Evolutionary conservation across 371 early-diverging fungal genomes (phyloP).

Genomic region (Funneliformis caledonium): DNA sequence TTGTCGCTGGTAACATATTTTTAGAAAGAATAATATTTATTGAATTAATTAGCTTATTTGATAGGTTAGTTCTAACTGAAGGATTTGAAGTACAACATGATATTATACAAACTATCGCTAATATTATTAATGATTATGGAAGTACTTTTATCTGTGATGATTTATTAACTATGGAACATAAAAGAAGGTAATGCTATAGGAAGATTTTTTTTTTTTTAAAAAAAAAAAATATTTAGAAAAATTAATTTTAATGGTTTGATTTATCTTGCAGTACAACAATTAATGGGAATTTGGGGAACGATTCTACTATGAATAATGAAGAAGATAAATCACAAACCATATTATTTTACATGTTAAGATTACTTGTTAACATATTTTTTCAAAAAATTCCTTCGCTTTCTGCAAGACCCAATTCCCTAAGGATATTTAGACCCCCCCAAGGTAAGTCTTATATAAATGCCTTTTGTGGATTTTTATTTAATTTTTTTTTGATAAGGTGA

Average conservation of each 20-base stretch:
- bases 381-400: conserved; percentile 53
- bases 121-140: conserved; percentile 53
- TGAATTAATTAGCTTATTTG: conserved; percentile 36
- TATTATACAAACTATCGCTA: conserved; percentile 55
- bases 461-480: background rate
- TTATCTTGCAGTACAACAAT: background rate
- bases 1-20: background rate
- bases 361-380: conserved; percentile 57
- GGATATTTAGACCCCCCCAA: conserved; percentile 24
- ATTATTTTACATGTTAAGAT: conserved; percentile 54
- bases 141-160: conserved; percentile 51
- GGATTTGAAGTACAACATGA: conserved; percentile 53
- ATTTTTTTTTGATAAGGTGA: background rate
- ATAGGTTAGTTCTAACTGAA: conserved; percentile 47
- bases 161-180: conserved; percentile 32
- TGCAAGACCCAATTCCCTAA: conserved; percentile 4
- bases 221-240: background rate
- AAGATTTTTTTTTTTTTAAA: no score
- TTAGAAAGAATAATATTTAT: conserved; percentile 22
- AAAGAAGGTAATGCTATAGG: background rate
- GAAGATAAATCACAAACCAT: conserved; percentile 52
- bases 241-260: no score
- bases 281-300: background rate
- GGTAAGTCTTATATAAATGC: background rate
- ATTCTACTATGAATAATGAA: conserved; percentile 34